Conservation (phyloP, 2,329 filamentous ascomycete genomes). For the Sarocladium brachiariae region DNA sequence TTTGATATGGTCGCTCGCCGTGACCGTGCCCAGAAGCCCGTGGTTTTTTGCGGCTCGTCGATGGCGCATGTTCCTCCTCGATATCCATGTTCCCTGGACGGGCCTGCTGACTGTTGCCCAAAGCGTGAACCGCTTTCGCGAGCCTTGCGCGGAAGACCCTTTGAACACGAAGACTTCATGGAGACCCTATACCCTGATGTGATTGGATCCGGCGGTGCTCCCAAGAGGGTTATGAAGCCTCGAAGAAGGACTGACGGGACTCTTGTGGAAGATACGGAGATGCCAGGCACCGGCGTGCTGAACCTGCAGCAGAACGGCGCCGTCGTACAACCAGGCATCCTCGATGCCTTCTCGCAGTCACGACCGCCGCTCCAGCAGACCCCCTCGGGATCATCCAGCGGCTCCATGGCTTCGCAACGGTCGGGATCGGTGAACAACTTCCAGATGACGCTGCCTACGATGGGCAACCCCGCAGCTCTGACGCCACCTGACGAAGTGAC, state of each 20-base stretch:
- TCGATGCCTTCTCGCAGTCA: constrained; percentile 1
- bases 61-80: background rate
- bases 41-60: background rate
- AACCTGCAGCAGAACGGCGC: constrained; percentile 28
- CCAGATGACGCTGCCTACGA: background rate
- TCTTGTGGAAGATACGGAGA: constrained; percentile 36
- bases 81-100: background rate
- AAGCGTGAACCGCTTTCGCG: constrained; percentile 53
- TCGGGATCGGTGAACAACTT: constrained; percentile 16
- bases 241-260: constrained; percentile 39
- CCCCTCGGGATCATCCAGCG: constrained; percentile 18
- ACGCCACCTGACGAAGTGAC: constrained; percentile 49
- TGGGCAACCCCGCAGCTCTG: constrained; percentile 35
- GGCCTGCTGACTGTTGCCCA: background rate
- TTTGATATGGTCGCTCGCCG: constrained; percentile 8
- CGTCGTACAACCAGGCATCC: constrained; percentile 4
- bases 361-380: constrained; percentile 23
- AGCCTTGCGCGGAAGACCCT: constrained; percentile 48
- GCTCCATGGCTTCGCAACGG: constrained; percentile 18
- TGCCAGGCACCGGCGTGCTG: constrained; percentile 40
- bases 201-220: constrained; percentile 51
- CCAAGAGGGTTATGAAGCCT: constrained; percentile 52
- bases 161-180: constrained; percentile 55
- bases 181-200: constrained; percentile 55
- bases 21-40: background rate